A percentile compares a stretch with the other conserved stretches of the same genome.
phyloP scores from a whole-genome alignment of 805 yeast species.

The Starmerella tilneyi region DNA sequence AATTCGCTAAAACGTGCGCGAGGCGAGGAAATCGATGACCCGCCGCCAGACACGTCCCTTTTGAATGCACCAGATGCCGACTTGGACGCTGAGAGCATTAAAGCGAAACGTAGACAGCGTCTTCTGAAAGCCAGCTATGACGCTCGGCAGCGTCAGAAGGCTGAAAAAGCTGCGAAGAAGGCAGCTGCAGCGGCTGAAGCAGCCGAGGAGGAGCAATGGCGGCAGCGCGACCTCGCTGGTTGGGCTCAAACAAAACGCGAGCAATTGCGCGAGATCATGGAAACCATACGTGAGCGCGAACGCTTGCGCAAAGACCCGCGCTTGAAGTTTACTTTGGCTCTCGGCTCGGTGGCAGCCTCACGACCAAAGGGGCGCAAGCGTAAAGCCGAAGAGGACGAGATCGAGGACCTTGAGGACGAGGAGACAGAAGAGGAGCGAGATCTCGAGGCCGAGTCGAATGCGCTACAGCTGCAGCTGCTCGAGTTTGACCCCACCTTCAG shows the following conservation, averaged over 20 bases:
- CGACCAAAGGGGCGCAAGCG: slow-evolving; percentile 20
- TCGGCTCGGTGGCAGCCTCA: slow-evolving; percentile 1
- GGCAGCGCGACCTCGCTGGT: slow-evolving; percentile 57
- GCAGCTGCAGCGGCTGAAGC: slow-evolving; percentile 50
- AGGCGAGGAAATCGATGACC: slow-evolving; percentile 45
- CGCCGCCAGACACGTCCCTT: slow-evolving; percentile 47
- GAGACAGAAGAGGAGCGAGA: slow-evolving; percentile 75
- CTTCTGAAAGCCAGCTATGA: slow-evolving; percentile 78
- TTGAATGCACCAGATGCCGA: slow-evolving; percentile 78
- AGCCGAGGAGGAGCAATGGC: slow-evolving; percentile 63
- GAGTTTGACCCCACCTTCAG: slow-evolving; percentile 79
- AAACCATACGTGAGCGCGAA: slow-evolving; percentile 52
- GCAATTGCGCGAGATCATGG: slow-evolving; percentile 50
- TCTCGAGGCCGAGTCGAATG: slow-evolving; percentile 36
- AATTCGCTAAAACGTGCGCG: slow-evolving; percentile 18
- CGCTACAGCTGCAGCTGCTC: slow-evolving; percentile 62
- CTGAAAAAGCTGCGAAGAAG: slow-evolving; percentile 60
- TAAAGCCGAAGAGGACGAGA: slow-evolving; percentile 45
- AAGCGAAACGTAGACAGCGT: slow-evolving; percentile 77
- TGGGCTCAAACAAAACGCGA: slow-evolving; percentile 71
- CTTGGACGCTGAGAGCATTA: slow-evolving; percentile 64
- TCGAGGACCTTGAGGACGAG: slow-evolving; percentile 25
- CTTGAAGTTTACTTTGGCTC: slow-evolving; percentile 15
- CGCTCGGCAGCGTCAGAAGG: slow-evolving; percentile 72
- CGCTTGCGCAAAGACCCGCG: slow-evolving; percentile 63